A percentile compares a stretch with the other conserved stretches of the same genome.
These are phyloP conservation scores for Chlorella ohadii DNA, from an alignment of 139 green algal genomes.

Conservation along the genomic window DNA sequence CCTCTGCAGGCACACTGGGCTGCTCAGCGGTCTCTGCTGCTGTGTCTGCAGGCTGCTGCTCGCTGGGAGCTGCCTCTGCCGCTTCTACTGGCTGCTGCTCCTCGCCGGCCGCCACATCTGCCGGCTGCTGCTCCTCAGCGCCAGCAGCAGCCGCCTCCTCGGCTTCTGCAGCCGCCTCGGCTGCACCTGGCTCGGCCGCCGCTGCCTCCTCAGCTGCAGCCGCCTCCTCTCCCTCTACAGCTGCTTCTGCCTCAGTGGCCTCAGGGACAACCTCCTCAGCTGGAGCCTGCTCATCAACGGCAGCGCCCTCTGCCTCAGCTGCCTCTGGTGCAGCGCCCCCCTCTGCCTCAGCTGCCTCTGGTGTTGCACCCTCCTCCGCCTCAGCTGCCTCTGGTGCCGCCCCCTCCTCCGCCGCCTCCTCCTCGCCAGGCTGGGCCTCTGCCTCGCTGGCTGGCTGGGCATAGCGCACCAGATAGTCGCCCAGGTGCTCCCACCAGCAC, in stretches of 20 bases:
- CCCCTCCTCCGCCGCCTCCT: background rate
- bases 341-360: background rate
- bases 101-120: background rate
- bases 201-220: background rate
- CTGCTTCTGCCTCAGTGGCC: background rate
- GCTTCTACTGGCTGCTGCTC: background rate
- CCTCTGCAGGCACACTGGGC: background rate
- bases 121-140: background rate
- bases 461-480: constrained; percentile 16
- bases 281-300: background rate
- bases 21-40: background rate
- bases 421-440: background rate
- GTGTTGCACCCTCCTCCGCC: background rate
- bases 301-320: background rate
- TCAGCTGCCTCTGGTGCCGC: background rate
- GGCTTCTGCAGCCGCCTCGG: background rate
- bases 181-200: background rate
- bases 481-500: constrained; percentile 40
- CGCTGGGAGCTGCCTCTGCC: background rate
- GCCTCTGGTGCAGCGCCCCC: background rate
- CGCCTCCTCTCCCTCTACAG: background rate
- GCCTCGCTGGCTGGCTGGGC: background rate
- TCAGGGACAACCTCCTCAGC: background rate
- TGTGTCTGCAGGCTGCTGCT: background rate
- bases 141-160: background rate